Percentiles rank a stretch among this genome's conserved stretches.
These are phyloP conservation scores for Sorghum bicolor DNA, from an alignment of 176 grass and related monocot genomes.

Conservation along the genomic window DNA sequence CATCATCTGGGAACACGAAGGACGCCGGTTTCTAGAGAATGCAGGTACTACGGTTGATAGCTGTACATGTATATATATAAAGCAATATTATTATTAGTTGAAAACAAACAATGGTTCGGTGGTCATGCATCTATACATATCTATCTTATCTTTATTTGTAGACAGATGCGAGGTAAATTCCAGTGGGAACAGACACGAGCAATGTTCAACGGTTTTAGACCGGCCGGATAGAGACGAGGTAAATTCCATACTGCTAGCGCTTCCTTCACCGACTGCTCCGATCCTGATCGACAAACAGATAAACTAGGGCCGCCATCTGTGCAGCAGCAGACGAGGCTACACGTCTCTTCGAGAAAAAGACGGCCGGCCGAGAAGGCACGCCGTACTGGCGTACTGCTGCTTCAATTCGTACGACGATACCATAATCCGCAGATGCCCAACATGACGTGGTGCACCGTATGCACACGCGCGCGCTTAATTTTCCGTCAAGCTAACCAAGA, in stretches of 20 bases:
- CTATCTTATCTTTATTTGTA: not conserved
- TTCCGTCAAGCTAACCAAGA: too few relatives aligned
- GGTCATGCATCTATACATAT: too few relatives aligned
- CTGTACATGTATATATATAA: not conserved
- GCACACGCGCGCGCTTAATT: not conserved
- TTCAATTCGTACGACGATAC: not conserved
- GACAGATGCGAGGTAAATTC: not conserved
- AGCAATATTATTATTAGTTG: not conserved
- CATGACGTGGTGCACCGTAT: not conserved
- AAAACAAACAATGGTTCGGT: not conserved
- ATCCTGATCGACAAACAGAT: not conserved
- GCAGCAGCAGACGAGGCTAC: not conserved
- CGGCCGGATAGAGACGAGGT: not conserved
- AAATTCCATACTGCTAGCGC: too few relatives aligned
- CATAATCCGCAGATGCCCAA: not conserved
- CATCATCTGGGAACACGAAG: constrained; percentile 7
- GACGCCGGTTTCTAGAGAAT: constrained; percentile 24
- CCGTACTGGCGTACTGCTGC: not conserved
- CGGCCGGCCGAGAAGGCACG: not conserved
- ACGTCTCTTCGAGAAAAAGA: not conserved
- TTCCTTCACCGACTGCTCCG: too few relatives aligned
- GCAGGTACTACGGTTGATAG: not conserved
- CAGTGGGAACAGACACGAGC: constrained; percentile 11
- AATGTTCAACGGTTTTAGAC: not conserved
- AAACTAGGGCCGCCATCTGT: constrained; percentile 22